A percentile compares a stretch with the other conserved stretches of the same genome.
Conservation (phyloP, 2,329 filamentous ascomycete species). For the Fusarium newnesense region DNA sequence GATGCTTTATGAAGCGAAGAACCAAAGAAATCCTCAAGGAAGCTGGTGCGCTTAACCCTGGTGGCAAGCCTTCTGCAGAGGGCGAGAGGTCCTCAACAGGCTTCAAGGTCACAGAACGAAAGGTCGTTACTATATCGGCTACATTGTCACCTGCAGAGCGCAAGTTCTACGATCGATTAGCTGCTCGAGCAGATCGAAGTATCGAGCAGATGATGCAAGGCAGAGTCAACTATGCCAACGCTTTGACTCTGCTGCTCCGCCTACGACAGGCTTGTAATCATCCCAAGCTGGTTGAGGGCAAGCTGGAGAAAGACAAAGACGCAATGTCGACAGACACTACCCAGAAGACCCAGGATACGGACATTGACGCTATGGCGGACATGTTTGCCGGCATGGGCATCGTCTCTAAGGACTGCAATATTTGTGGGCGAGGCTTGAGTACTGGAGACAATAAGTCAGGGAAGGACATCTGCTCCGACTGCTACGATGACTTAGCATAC, state of each 20-base stretch:
- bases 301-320: slow-evolving; percentile 88
- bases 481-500: slow-evolving; percentile 77
- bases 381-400: slow-evolving; percentile 88
- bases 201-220: slow-evolving; percentile 89
- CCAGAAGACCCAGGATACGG: slow-evolving; percentile 65
- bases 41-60: slow-evolving; percentile 82
- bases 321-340: slow-evolving; percentile 74
- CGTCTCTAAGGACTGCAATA: slow-evolving; percentile 79
- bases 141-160: slow-evolving; percentile 84
- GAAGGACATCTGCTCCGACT: slow-evolving; percentile 75
- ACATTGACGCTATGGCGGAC: slow-evolving; percentile 85
- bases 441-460: slow-evolving; percentile 55
- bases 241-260: slow-evolving; percentile 89
- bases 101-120: slow-evolving; percentile 93
- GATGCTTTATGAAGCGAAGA: slow-evolving; percentile 97
- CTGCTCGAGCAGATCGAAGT: slow-evolving; percentile 85
- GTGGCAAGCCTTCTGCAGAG: slow-evolving; percentile 68
- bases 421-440: slow-evolving; percentile 78
- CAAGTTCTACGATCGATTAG: slow-evolving; percentile 85
- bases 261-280: slow-evolving; percentile 96
- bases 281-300: slow-evolving; percentile 85
- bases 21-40: slow-evolving; percentile 97
- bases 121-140: slow-evolving; percentile 82
- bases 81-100: slow-evolving; percentile 67
- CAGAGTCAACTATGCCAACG: slow-evolving; percentile 90